A percentile compares a stretch with the other conserved stretches of the same genome.
These are phyloP conservation scores for Pichia heedii DNA, from an alignment of 805 yeast species.

Conservation along the genomic window DNA sequence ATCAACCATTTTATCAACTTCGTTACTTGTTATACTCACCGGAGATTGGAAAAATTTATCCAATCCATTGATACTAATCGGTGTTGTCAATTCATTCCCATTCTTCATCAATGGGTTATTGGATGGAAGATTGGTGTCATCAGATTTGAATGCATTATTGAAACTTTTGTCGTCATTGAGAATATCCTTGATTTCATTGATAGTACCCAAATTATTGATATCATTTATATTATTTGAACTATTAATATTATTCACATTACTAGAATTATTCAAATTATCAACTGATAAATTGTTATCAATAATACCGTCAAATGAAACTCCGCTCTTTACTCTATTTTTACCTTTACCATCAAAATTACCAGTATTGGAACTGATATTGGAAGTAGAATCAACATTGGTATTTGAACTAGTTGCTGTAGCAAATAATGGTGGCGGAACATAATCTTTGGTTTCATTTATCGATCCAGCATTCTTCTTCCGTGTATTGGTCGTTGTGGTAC, in stretches of 20 bases:
- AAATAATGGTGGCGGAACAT: conserved; percentile 3
- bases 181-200: not conserved
- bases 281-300: not conserved
- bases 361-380: too few species aligned
- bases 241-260: not conserved
- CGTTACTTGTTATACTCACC: not conserved
- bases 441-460: not conserved
- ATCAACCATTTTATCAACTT: not conserved
- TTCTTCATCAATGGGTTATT: not conserved
- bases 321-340: too few species aligned
- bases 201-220: too few species aligned
- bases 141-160: not conserved
- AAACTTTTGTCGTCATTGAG: not conserved
- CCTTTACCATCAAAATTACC: too few species aligned
- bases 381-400: too few species aligned
- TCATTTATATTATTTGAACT: too few species aligned
- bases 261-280: not conserved
- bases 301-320: too few species aligned
- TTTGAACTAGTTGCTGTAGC: not conserved
- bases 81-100: not conserved
- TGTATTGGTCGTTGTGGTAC: not conserved
- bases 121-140: not conserved
- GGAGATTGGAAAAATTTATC: conserved; percentile 11
- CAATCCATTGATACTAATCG: conserved; percentile 3
- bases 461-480: not conserved